These are phyloP conservation scores for Rasamsonia emersonii DNA, from an alignment of 2,329 filamentous ascomycete species.

Conservation along the genomic window DNA sequence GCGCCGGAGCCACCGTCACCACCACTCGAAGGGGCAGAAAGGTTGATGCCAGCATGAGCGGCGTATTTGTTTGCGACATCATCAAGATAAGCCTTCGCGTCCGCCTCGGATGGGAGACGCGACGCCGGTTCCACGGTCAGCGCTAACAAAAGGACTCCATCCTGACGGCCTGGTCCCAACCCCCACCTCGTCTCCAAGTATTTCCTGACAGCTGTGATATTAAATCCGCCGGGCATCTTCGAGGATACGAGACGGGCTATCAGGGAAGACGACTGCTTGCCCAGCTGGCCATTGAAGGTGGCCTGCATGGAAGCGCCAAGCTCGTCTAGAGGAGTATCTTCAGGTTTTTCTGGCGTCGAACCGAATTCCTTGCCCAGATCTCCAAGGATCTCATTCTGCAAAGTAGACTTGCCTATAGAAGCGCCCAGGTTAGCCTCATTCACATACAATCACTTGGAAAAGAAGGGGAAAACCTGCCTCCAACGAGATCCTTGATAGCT, in stretches of 20 bases:
- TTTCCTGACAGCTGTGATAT: slow-evolving; percentile 91
- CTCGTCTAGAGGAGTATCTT: slow-evolving; percentile 94
- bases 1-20: slow-evolving; percentile 63
- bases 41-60: slow-evolving; percentile 67
- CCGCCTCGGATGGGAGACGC: slow-evolving; percentile 78
- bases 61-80: slow-evolving; percentile 86
- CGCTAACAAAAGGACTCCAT: slow-evolving; percentile 78
- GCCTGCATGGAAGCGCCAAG: slow-evolving; percentile 91
- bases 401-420: slow-evolving; percentile 81
- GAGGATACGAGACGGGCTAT: slow-evolving; percentile 93
- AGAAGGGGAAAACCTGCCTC: slow-evolving; percentile 55
- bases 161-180: slow-evolving; percentile 74
- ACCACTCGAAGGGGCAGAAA: slow-evolving; percentile 63
- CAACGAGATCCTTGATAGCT: slow-evolving; percentile 96
- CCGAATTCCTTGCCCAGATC: slow-evolving; percentile 98
- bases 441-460: not conserved
- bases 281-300: slow-evolving; percentile 97
- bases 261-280: slow-evolving; percentile 89
- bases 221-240: slow-evolving; percentile 99
- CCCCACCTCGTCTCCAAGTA: slow-evolving; percentile 94
- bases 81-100: slow-evolving; percentile 89
- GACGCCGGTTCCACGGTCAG: slow-evolving; percentile 87
- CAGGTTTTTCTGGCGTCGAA: slow-evolving; percentile 94
- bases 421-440: slow-evolving; percentile 6
- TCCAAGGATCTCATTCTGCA: slow-evolving; percentile 97